Base-by-base conservation (phyloP, 306 rosid species). In the Cicer pinnatifidum region DNA sequence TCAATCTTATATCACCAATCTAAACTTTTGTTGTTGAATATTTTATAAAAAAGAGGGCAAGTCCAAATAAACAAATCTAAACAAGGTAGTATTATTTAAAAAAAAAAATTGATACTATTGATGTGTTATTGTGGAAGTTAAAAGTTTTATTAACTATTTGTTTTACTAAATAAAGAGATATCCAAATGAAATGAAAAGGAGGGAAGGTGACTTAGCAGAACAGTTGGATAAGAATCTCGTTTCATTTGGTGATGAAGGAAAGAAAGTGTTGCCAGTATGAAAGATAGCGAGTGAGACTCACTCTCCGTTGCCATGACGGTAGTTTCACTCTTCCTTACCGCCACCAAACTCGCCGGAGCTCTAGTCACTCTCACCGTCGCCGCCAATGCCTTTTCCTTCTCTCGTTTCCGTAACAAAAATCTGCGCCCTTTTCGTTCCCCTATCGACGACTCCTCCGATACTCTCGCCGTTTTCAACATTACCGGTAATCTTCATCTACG, bases 271-370 rank as follows among this genome's bases (percentile, higher is more conserved):
- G 3, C 3, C 33, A 20, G 46, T n/a, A 38, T 61, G 19, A 38
- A 2, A 38, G 8, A 3, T 6, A n/a, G 47, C 28, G 67, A 46
- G 69, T 67, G 51, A 28, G 2, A 33, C 10, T 3, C 44, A 59
- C 44, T 59, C 16, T 3, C 44, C 17, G 4, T 10, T 69, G 6
- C 62, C 8, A 73, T 93, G 98, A 71, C 96, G 68, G 51, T 86
- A 0, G 83, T 78, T 5, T 77, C 89, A 8, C 78, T 93, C 59
- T 93, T 93, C 77, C 54, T 82, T 35, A 38, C 91, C 4, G 97
- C 89, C 6, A 89, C 98, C 12, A 91, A 93, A 88, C 82, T 93
- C 73, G 94, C 91, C 84, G 92, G 94, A 66, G 72, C 86, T 13
- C 19, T 91, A 16, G 83, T 75, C 5, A 86, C 90, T 0, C 75